Evolutionary conservation across 2,329 filamentous ascomycete genomes (phyloP).

Genomic region (Stagonosporopsis tanaceti): DNA sequence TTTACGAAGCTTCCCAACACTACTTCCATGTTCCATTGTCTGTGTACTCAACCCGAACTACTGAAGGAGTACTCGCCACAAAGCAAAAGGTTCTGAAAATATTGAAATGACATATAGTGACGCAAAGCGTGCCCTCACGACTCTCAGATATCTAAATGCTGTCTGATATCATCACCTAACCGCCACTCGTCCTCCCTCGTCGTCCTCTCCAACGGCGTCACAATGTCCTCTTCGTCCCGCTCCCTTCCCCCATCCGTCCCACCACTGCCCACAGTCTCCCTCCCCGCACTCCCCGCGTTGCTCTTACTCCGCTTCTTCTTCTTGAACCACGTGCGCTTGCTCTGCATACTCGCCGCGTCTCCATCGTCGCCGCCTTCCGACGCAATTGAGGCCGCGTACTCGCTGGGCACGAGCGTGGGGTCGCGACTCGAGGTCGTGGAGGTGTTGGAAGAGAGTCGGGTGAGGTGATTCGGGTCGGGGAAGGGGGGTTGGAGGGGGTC

Average conservation of each 20-base stretch:
- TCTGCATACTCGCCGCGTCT: constrained; percentile 44
- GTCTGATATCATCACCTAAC: constrained; percentile 82
- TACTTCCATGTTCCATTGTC: too few species aligned
- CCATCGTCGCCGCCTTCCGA: constrained; percentile 33
- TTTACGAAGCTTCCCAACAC: too few species aligned
- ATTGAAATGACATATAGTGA: not conserved
- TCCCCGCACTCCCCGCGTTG: constrained; percentile 41
- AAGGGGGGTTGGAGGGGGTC: constrained; percentile 39
- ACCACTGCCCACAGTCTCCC: constrained; percentile 39
- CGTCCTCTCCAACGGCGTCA: constrained; percentile 58
- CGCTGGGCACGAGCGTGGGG: constrained; percentile 35
- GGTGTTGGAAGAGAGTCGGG: constrained; percentile 34
- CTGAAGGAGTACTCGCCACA: too few species aligned
- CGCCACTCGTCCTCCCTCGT: constrained; percentile 72
- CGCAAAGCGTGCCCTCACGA: not conserved
- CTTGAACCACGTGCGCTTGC: constrained; percentile 49
- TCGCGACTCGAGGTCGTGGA: constrained; percentile 36
- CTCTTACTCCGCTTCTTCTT: constrained; percentile 39
- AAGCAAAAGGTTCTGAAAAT: too few species aligned
- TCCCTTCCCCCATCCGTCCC: constrained; percentile 40
- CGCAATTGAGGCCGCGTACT: constrained; percentile 35
- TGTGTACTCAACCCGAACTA: too few species aligned
- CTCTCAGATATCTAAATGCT: constrained; percentile 74
- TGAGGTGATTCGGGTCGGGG: constrained; percentile 33
- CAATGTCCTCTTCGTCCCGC: constrained; percentile 56